Percentiles rank a stretch among this genome's conserved stretches.
Evolutionary conservation across 257 asterid species (phyloP).

Genomic region (Przewalskia tangutica): DNA sequence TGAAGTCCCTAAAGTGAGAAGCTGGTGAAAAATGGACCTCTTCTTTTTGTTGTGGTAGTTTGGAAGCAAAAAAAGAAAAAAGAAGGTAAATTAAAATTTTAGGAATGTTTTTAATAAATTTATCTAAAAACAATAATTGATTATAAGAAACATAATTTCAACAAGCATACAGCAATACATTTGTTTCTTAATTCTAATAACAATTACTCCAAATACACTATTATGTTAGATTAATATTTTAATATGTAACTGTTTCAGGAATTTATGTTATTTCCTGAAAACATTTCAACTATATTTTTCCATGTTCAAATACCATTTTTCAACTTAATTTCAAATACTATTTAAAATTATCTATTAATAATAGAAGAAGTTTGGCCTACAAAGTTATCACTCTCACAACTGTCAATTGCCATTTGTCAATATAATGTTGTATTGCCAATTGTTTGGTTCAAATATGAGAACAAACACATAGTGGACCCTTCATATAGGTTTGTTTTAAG

Average conservation of each 20-base stretch:
- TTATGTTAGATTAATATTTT: no score
- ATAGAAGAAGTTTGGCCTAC: neutral
- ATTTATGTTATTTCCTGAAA: neutral
- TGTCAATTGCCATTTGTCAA: constrained; percentile 17
- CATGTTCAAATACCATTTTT: neutral
- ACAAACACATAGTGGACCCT: constrained; percentile 16
- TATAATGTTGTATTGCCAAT: neutral
- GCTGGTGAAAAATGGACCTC: neutral
- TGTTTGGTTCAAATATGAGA: neutral
- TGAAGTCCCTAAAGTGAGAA: constrained; percentile 2
- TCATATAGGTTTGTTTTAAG: neutral
- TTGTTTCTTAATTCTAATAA: no score
- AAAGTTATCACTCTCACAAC: neutral
- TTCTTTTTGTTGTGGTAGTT: neutral
- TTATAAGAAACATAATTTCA: neutral
- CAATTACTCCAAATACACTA: no score
- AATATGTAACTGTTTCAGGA: neutral
- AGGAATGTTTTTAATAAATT: neutral
- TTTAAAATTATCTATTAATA: neutral
- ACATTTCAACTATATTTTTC: no score
- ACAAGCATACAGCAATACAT: neutral
- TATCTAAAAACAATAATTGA: neutral
- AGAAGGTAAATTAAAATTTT: neutral
- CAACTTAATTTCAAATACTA: neutral
- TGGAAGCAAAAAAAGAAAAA: neutral